These are phyloP conservation scores for Rhodotorula taiwanensis DNA, from an alignment of 768 basidiomycete genomes.

Conservation along the genomic window DNA sequence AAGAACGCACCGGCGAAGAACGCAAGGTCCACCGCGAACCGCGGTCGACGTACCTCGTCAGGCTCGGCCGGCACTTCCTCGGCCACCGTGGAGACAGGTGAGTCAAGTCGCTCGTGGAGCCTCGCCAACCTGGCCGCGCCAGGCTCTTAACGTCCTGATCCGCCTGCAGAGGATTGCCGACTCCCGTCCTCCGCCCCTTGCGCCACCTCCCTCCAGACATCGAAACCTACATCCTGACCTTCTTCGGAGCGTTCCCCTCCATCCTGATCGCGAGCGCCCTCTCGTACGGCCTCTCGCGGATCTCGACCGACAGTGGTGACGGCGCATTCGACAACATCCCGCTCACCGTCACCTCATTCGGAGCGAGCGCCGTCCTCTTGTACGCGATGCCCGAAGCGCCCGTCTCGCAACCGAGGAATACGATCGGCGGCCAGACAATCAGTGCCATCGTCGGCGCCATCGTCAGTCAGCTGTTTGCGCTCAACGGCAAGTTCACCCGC, in stretches of 20 bases:
- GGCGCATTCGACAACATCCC: conserved; percentile 8
- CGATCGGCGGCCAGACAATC: conserved; percentile 25
- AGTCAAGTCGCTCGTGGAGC: neutral
- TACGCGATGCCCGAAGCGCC: conserved; percentile 28
- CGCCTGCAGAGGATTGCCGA: neutral
- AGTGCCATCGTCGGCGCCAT: conserved; percentile 15
- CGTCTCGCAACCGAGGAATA: conserved; percentile 17
- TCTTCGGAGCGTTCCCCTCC: conserved; percentile 24
- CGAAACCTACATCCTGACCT: conserved; percentile 21
- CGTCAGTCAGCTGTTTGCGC: conserved; percentile 20
- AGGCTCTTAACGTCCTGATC: neutral
- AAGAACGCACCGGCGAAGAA: neutral
- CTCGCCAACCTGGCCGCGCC: no score
- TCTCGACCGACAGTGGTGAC: neutral
- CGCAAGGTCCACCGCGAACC: no score
- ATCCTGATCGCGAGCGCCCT: conserved; percentile 27
- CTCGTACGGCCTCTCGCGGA: conserved; percentile 10
- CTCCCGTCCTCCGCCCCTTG: conserved; percentile 3
- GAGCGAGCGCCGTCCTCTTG: conserved; percentile 29
- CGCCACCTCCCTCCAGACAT: neutral
- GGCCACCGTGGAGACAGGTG: conserved; percentile 13
- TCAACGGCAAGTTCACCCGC: conserved; percentile 6
- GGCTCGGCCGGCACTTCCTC: conserved; percentile 17
- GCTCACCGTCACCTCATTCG: conserved; percentile 20
- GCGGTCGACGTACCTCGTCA: neutral